These are phyloP conservation scores for Parasitella parasitica DNA, from an alignment of 371 early-diverging fungal genomes.

Conservation along the genomic window DNA sequence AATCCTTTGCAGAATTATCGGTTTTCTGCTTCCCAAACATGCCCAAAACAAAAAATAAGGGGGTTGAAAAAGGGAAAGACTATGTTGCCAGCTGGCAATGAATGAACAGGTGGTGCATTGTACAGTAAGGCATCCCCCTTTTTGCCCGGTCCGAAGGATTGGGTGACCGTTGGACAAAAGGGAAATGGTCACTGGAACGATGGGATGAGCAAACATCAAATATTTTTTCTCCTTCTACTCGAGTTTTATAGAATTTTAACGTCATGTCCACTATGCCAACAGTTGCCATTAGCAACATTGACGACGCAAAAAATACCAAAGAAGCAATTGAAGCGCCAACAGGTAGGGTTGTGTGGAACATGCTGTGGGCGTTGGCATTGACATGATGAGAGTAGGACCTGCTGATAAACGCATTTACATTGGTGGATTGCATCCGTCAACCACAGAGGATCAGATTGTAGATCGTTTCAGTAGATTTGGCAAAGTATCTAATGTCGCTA, in stretches of 20 bases:
- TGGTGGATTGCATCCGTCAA: constrained; percentile 68
- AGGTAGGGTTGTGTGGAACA: background rate
- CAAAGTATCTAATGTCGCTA: constrained; percentile 44
- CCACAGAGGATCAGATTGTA: constrained; percentile 57
- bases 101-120: too few relatives aligned
- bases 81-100: too few relatives aligned
- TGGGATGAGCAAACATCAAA: background rate
- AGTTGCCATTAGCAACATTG: background rate
- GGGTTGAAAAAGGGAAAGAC: background rate
- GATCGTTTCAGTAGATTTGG: constrained; percentile 78
- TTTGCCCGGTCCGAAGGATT: too few relatives aligned
- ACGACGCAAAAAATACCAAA: background rate
- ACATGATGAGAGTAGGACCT: constrained; percentile 1
- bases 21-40: background rate
- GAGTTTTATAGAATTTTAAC: background rate
- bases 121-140: too few relatives aligned
- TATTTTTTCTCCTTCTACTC: background rate
- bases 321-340: background rate
- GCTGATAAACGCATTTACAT: constrained; percentile 69
- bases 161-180: background rate
- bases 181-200: background rate
- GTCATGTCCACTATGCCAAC: background rate
- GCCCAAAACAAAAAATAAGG: background rate
- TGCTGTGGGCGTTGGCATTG: background rate
- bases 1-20: constrained; percentile 3